Base-by-base conservation (phyloP, 331 rosid genomes). In the Quercus phellos region DNA sequence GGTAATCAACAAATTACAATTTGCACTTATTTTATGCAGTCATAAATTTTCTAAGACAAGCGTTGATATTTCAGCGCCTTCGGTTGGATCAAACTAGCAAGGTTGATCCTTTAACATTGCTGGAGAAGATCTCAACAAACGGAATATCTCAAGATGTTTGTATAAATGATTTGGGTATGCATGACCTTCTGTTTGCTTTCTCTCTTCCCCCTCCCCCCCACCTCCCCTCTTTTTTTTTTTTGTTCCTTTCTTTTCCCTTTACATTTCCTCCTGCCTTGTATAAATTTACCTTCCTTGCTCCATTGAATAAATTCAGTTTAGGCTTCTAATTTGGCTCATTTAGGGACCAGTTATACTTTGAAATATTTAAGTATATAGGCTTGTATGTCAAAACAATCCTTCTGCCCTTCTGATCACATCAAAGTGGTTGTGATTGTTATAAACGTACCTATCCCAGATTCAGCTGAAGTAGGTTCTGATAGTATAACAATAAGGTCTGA, bases 61-160 rank as follows among this genome's bases (percentile, higher is more conserved):
- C 68, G 81, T 66, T 74, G 51, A 74, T 79, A 24, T 74, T 70
- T 80, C 91, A 94, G 99, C 74, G 77, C 63, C 84, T 94, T 35
- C 82, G 58, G 55, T 73, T 94, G 88, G 97, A 89, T 86, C 90
- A 87, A 79, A 83, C 97, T 26, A 90, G 88, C 77, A 81, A 86
- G 51, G 78, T 81, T 63, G 97, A 94, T 74, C 97, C 97, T 74
- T 81, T 82, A 74, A 53, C 83, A 73, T 90, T 94, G 89, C 89
- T 94, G 83, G 92, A 94, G 77, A 89, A 78, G 82, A 90, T 90
- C 78, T 84, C 92, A 75, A 83, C 78, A 73, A 74, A 77, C 70
- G 97, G 99, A 66, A 92, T 94, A 84, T 92, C 93, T 18, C 97
- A 88, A 88, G 92, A 90, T 82, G 86, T 86, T 71, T 94, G 99